Evolutionary conservation across 1,284 basidiomycete species (phyloP).

Genomic region (Ganoderma multipileum): DNA sequence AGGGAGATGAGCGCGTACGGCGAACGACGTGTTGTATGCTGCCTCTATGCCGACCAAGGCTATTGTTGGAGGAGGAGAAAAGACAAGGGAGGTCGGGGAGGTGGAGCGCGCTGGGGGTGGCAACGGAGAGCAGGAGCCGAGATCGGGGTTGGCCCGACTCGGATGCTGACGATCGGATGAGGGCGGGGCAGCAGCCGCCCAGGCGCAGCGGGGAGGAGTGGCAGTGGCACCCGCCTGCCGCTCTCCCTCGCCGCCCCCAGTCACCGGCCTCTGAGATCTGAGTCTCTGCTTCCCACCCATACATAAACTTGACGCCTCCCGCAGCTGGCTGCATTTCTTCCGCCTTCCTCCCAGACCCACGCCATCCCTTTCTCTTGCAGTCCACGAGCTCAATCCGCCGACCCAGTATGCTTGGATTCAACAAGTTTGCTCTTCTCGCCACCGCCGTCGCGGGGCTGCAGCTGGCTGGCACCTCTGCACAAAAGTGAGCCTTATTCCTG

Average conservation of each 20-base stretch:
- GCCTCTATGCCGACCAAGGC: constrained; percentile 1
- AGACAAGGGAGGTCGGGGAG: neutral
- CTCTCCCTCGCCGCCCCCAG: neutral
- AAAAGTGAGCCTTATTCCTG: constrained; percentile 45
- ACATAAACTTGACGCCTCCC: constrained; percentile 13
- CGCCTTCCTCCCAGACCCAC: constrained; percentile 13
- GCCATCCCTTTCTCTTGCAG: constrained; percentile 15
- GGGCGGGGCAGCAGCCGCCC: neutral
- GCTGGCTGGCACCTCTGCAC: constrained; percentile 47
- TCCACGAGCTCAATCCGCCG: constrained; percentile 1
- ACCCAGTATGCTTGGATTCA: constrained; percentile 27
- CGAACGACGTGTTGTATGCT: neutral
- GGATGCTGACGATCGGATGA: neutral
- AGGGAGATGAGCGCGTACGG: neutral
- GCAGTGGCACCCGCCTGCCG: neutral
- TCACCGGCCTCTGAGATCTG: neutral
- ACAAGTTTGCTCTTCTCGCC: constrained; percentile 37
- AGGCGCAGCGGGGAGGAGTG: neutral
- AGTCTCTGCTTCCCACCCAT: neutral
- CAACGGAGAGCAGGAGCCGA: neutral
- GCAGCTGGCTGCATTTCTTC: constrained; percentile 31
- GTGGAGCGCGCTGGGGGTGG: neutral
- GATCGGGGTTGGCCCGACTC: neutral
- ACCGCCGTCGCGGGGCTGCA: constrained; percentile 46
- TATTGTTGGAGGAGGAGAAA: neutral